Conservation (phyloP, 257 asterid genomes). For the Marsdenia floribunda region DNA sequence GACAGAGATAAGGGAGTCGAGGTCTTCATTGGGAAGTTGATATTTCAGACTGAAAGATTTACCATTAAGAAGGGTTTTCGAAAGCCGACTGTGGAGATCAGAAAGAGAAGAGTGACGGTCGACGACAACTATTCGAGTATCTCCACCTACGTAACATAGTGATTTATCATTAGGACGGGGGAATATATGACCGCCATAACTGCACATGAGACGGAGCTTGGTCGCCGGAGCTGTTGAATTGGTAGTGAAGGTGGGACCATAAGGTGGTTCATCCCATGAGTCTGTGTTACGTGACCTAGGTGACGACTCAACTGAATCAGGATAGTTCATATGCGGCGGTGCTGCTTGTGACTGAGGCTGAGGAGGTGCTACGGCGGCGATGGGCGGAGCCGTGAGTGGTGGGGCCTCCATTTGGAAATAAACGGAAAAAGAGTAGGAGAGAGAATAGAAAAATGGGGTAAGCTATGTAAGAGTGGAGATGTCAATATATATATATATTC, state of each 20-base stretch:
- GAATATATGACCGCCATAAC: conserved; percentile 89
- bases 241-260: conserved; percentile 33
- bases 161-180: conserved; percentile 95
- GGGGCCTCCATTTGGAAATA: conserved; percentile 62
- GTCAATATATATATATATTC: conserved; percentile 29
- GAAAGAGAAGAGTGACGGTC: conserved; percentile 60
- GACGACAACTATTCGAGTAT: conserved; percentile 75
- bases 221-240: conserved; percentile 9
- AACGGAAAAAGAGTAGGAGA: conserved; percentile 7
- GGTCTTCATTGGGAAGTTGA: conserved; percentile 82
- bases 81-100: conserved; percentile 62
- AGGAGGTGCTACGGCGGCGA: conserved; percentile 24
- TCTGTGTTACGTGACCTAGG: conserved; percentile 61
- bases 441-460: conserved; percentile 10
- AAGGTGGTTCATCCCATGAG: conserved; percentile 55
- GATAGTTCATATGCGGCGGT: conserved; percentile 7
- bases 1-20: conserved; percentile 80
- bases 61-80: conserved; percentile 59
- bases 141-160: conserved; percentile 86
- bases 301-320: conserved; percentile 59
- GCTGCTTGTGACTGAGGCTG: neutral
- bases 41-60: conserved; percentile 60
- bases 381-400: conserved; percentile 38
- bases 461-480: conserved; percentile 23
- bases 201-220: conserved; percentile 86